These are phyloP conservation scores for Austropuccinia psidii DNA, from an alignment of 1,284 basidiomycete species.

Conservation along the genomic window DNA sequence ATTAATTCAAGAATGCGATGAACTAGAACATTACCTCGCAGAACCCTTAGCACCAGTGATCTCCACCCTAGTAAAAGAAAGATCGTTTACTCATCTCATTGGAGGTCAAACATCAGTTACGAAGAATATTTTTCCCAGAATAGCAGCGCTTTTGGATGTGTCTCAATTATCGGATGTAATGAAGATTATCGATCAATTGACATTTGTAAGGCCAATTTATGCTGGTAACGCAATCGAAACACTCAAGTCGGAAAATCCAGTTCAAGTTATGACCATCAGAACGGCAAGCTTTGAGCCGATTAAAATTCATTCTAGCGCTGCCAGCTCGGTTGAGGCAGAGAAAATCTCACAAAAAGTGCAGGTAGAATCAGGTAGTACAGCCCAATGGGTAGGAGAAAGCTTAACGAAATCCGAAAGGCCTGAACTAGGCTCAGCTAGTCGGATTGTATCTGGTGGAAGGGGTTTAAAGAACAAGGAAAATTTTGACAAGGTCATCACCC, in stretches of 20 bases:
- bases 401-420: slow-evolving; percentile 87
- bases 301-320: neutral
- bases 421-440: slow-evolving; percentile 76
- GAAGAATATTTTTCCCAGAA: slow-evolving; percentile 70
- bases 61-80: slow-evolving; percentile 51
- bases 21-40: slow-evolving; percentile 39
- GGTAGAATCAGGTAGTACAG: too few species aligned
- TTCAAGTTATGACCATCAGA: slow-evolving; percentile 94
- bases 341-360: slow-evolving; percentile 41
- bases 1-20: slow-evolving; percentile 12
- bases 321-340: slow-evolving; percentile 56
- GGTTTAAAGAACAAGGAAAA: slow-evolving; percentile 92
- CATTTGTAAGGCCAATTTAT: slow-evolving; percentile 90
- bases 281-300: slow-evolving; percentile 72
- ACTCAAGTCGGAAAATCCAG: slow-evolving; percentile 67
- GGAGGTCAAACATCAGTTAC: slow-evolving; percentile 67
- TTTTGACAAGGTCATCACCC: slow-evolving; percentile 79
- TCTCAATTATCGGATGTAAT: slow-evolving; percentile 78
- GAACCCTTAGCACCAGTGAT: slow-evolving; percentile 54
- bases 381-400: slow-evolving; percentile 58
- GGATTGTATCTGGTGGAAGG: slow-evolving; percentile 90
- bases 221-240: slow-evolving; percentile 97
- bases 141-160: slow-evolving; percentile 76
- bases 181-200: slow-evolving; percentile 66
- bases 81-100: slow-evolving; percentile 72